phyloP scores from a whole-genome alignment of 2,329 filamentous ascomycete genomes.

The Talaromyces marneffei region DNA sequence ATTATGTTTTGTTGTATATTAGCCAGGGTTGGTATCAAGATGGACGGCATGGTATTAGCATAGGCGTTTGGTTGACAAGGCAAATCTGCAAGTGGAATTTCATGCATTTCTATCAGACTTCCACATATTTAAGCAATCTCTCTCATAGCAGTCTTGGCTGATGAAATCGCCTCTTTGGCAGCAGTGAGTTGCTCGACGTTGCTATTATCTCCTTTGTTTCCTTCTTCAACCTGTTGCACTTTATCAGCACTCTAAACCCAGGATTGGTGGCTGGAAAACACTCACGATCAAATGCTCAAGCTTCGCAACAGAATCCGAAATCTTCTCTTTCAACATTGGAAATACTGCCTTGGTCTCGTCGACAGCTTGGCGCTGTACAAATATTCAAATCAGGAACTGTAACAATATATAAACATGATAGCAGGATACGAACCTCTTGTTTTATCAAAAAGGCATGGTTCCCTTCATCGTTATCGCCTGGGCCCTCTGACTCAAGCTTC shows the following conservation, averaged over 20 bases:
- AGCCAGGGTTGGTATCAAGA: background rate
- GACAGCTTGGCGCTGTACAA: constrained; percentile 63
- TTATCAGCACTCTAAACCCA: background rate
- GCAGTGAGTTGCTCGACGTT: constrained; percentile 38
- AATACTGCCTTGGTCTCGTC: constrained; percentile 85
- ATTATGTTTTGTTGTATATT: background rate
- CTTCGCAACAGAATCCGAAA: constrained; percentile 64
- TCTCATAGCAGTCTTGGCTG: constrained; percentile 35
- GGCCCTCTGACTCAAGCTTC: constrained; percentile 43
- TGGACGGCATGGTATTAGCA: background rate
- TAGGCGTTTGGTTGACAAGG: constrained; percentile 8
- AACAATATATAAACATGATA: too few species aligned
- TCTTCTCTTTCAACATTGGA: constrained; percentile 63
- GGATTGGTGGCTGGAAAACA: constrained; percentile 24
- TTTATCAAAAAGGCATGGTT: constrained; percentile 75
- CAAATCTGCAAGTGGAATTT: background rate
- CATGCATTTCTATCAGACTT: background rate
- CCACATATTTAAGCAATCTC: constrained; percentile 30
- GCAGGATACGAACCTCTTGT: constrained; percentile 64
- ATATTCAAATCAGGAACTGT: background rate
- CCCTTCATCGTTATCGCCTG: constrained; percentile 60
- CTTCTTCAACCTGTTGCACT: constrained; percentile 31
- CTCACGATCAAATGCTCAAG: constrained; percentile 71
- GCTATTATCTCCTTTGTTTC: constrained; percentile 34
- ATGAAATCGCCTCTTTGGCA: constrained; percentile 37